Evolutionary conservation across 2,329 filamentous ascomycete species (phyloP), one percentile per base, ranked within the genome.

Genomic region (Pseudocercospora ulei): DNA sequence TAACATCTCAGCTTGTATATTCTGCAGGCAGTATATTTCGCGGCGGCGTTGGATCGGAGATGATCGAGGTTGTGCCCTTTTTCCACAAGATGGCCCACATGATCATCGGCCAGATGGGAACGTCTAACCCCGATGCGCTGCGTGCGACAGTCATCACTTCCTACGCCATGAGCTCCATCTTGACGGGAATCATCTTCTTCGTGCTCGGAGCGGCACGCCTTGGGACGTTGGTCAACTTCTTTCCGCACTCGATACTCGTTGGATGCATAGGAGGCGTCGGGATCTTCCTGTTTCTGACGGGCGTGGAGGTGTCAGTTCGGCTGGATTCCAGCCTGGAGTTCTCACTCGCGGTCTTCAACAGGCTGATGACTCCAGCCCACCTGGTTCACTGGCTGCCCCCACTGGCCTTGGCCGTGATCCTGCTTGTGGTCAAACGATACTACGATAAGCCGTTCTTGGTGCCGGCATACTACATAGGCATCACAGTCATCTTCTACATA

Each of bases 11-110:
- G 59, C 62, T 98, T 35, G 82, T 85, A 9, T 96, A 88, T 59
- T 95, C 88, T 0, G 78, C 78, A 3, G 82, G 85, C 0, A 95
- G 87, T 55, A 78, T 84, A 20, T 98, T 98, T 65, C 80, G 75
- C 50, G 88, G 90, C 9, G 86, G 84, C 3, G 78, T 98, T 43
- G 90, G 90, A 3, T 96, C 90, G 2, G 90, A 98, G 62, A 79
- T 98, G 78, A 98, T 96, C 50, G 90, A 98, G 64, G 88, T 96
- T 1, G 88, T 98, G 1, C 90, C 88, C 0, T 98, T 98, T 65
- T 96, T 98, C 60, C 90, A 98, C 65, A 93, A 88, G 56, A 98
- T 98, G 88, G 87, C 90, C 0, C 78, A 80, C 47, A 88, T 81
- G 18, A 95, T 96, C 56, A 77, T 90, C 49, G 68, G 70, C 8